phyloP scores from a whole-genome alignment of 768 basidiomycete species.

The Chlorophyllum brunneum region DNA sequence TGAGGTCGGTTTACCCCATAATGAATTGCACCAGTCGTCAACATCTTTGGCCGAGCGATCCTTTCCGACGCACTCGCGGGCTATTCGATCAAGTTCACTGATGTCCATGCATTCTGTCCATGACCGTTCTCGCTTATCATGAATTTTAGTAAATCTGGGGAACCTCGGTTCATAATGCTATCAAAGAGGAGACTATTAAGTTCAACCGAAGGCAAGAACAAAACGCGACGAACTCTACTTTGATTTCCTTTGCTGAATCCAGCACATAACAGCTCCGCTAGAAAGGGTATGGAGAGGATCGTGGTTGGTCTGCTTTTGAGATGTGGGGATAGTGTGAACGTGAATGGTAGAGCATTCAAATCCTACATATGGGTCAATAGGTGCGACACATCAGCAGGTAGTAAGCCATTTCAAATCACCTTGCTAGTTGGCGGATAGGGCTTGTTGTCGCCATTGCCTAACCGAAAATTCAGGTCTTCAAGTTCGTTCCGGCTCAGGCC shows the following conservation, averaged over 20 bases:
- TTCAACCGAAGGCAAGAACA: slow-evolving; percentile 1
- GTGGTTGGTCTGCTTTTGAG: slow-evolving; percentile 48
- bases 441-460: slow-evolving; percentile 43
- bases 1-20: slow-evolving; percentile 35
- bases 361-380: too few relatives aligned
- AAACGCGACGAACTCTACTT: slow-evolving; percentile 42
- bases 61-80: slow-evolving; percentile 49
- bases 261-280: slow-evolving; percentile 76
- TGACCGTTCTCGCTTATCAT: slow-evolving; percentile 55
- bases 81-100: slow-evolving; percentile 49
- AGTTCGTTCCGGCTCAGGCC: slow-evolving; percentile 64
- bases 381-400: too few relatives aligned
- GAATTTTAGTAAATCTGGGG: slow-evolving; percentile 72
- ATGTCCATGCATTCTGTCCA: slow-evolving; percentile 57
- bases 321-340: slow-evolving; percentile 44
- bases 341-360: slow-evolving; percentile 43
- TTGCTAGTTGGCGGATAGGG: slow-evolving; percentile 18
- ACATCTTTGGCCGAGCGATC: slow-evolving; percentile 48
- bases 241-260: slow-evolving; percentile 72
- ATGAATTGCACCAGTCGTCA: slow-evolving; percentile 35
- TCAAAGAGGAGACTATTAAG: neutral
- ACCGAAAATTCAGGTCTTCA: slow-evolving; percentile 67
- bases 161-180: slow-evolving; percentile 85
- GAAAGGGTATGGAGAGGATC: slow-evolving; percentile 57
- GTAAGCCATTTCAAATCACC: neutral